phyloP scores from a whole-genome alignment of 345 rosid genomes.

The Microcos paniculata region DNA sequence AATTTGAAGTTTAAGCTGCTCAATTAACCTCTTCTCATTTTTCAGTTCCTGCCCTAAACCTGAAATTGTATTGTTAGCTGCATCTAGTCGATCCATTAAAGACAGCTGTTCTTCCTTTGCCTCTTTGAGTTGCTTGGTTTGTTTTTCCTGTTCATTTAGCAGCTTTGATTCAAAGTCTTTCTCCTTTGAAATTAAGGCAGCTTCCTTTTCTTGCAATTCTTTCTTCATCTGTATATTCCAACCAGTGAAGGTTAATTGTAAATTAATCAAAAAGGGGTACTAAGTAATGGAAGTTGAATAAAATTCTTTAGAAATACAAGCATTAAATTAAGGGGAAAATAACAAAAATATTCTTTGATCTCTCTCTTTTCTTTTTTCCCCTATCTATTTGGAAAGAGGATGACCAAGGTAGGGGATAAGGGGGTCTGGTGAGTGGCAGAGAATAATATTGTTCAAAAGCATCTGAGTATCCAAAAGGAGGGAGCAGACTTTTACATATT shows the following conservation, averaged over 20 bases:
- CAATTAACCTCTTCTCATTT: constrained; percentile 56
- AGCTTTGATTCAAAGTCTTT: constrained; percentile 59
- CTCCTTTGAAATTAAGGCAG: constrained; percentile 47
- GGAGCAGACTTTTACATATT: neutral
- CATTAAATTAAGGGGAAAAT: constrained; percentile 1
- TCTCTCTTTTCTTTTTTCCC: neutral
- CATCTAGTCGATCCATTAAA: constrained; percentile 51
- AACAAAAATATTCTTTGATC: neutral
- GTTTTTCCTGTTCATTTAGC: constrained; percentile 61
- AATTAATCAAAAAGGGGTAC: constrained; percentile 2
- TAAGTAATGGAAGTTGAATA: constrained; percentile 11
- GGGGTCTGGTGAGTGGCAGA: neutral
- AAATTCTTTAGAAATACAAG: neutral
- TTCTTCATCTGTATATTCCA: constrained; percentile 55
- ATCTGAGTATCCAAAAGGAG: neutral
- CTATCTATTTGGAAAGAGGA: neutral
- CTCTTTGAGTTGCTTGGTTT: constrained; percentile 40
- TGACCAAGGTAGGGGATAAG: neutral
- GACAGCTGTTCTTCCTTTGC: constrained; percentile 61
- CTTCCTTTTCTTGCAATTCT: constrained; percentile 68
- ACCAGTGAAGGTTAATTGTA: constrained; percentile 18
- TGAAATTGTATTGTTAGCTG: constrained; percentile 57
- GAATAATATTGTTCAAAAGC: neutral
- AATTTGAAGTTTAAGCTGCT: constrained; percentile 51
- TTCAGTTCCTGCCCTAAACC: constrained; percentile 72